A percentile compares a stretch with the other conserved stretches of the same genome.
Evolutionary conservation across 768 basidiomycete genomes (phyloP).

Genomic region (Floccularia luteovirens): DNA sequence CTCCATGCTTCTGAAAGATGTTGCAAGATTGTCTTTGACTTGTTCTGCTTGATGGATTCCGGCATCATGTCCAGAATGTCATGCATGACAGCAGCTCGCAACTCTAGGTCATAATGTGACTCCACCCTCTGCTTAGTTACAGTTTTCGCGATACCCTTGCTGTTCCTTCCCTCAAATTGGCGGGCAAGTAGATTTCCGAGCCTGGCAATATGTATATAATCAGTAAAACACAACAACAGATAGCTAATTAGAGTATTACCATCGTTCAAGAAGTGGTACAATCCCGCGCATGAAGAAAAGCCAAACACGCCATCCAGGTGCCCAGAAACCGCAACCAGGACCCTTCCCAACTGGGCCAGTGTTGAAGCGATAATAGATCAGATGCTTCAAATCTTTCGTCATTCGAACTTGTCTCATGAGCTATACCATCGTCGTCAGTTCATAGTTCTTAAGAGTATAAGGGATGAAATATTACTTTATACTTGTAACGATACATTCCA

Average conservation of each 20-base stretch:
- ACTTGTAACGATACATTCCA: slow-evolving; percentile 99
- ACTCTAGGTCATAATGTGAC: slow-evolving; percentile 95
- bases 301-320: slow-evolving; percentile 99
- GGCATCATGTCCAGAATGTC: slow-evolving; percentile 99
- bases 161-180: slow-evolving; percentile 97
- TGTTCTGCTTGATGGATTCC: slow-evolving; percentile 98
- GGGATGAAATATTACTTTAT: slow-evolving; percentile 56
- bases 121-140: slow-evolving; percentile 99
- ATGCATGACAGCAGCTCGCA: slow-evolving; percentile 99
- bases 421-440: slow-evolving; percentile 29
- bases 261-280: slow-evolving; percentile 93
- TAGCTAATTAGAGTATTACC: slow-evolving; percentile 41
- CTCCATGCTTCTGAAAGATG: slow-evolving; percentile 98
- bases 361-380: slow-evolving; percentile 99
- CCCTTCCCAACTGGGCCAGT: slow-evolving; percentile 99
- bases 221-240: too few species aligned
- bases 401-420: slow-evolving; percentile 99
- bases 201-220: too few species aligned
- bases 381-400: slow-evolving; percentile 98
- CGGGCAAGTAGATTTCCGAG: slow-evolving; percentile 95
- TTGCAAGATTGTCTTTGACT: slow-evolving; percentile 98
- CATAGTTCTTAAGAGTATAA: slow-evolving; percentile 1
- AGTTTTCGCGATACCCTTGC: slow-evolving; percentile 93
- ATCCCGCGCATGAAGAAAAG: slow-evolving; percentile 99
- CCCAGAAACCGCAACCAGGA: slow-evolving; percentile 99